A percentile compares a stretch with the other conserved stretches of the same genome.
phyloP scores from a whole-genome alignment of 148 eudicot species.

The Rhododendron mucronatum region DNA sequence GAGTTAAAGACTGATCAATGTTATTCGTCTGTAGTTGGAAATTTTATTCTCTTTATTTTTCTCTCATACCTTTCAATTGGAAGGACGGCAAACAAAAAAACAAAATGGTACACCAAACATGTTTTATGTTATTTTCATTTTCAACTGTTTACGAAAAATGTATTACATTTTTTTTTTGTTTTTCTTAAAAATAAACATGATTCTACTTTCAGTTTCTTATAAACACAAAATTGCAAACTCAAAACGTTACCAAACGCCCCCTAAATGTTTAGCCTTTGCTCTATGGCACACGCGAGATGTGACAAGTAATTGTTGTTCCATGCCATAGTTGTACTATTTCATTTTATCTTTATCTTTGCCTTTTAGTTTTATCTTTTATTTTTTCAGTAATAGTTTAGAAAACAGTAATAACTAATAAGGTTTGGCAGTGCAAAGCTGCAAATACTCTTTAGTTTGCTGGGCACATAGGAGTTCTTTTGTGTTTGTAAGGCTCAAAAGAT shows the following conservation, averaged over 20 bases:
- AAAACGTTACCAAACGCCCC: neutral
- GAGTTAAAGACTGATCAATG: neutral
- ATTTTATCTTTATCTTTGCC: neutral
- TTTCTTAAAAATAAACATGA: neutral
- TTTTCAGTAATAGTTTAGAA: neutral
- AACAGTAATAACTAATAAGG: neutral
- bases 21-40: too few relatives aligned
- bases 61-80: too few relatives aligned
- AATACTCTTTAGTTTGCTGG: neutral
- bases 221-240: neutral
- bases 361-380: neutral
- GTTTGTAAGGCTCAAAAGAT: neutral
- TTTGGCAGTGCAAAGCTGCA: neutral
- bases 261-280: neutral
- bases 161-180: too few relatives aligned
- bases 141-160: neutral
- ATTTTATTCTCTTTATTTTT: too few relatives aligned
- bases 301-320: neutral
- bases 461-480: neutral
- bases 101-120: neutral
- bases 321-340: neutral
- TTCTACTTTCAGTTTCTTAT: too few relatives aligned
- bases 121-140: neutral
- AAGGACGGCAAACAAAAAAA: too few relatives aligned
- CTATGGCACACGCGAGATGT: neutral